phyloP scores from a whole-genome alignment of 176 grass and related monocot genomes.

The Avena sativa region DNA sequence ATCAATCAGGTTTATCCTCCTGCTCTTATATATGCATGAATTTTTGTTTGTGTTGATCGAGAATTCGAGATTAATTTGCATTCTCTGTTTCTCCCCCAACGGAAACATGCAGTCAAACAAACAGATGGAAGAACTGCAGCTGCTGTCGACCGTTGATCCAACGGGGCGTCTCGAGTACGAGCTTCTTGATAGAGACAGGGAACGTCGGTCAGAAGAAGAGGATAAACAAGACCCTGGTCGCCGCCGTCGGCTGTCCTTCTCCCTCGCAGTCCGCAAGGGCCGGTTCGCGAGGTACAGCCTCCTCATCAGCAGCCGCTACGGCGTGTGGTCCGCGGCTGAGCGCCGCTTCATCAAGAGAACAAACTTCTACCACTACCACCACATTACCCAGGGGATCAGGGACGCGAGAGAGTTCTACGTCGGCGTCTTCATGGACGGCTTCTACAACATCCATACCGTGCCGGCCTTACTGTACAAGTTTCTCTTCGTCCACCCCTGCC shows the following conservation, averaged over 20 bases:
- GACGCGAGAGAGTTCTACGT: background rate
- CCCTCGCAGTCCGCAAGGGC: background rate
- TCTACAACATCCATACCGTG: background rate
- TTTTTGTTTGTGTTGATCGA: background rate
- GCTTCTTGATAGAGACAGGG: background rate
- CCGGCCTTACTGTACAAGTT: background rate
- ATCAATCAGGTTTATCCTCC: background rate
- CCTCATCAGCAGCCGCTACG: background rate
- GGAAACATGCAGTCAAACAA: background rate
- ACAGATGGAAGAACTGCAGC: background rate
- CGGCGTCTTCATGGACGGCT: fast-evolving
- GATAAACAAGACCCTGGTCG: background rate
- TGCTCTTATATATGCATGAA: background rate
- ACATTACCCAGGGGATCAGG: background rate
- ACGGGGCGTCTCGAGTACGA: background rate
- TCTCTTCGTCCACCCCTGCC: background rate
- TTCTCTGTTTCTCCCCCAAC: background rate
- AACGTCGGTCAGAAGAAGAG: background rate
- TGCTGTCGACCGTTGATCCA: background rate
- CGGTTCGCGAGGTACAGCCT: background rate
- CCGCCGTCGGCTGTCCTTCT: background rate
- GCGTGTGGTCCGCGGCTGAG: background rate
- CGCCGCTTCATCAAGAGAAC: background rate
- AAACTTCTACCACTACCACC: slow-evolving; percentile 20
- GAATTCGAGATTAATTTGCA: background rate